These are phyloP conservation scores for Hyparrhenia diplandra DNA, from an alignment of 176 grass and related monocot genomes.

Conservation along the genomic window DNA sequence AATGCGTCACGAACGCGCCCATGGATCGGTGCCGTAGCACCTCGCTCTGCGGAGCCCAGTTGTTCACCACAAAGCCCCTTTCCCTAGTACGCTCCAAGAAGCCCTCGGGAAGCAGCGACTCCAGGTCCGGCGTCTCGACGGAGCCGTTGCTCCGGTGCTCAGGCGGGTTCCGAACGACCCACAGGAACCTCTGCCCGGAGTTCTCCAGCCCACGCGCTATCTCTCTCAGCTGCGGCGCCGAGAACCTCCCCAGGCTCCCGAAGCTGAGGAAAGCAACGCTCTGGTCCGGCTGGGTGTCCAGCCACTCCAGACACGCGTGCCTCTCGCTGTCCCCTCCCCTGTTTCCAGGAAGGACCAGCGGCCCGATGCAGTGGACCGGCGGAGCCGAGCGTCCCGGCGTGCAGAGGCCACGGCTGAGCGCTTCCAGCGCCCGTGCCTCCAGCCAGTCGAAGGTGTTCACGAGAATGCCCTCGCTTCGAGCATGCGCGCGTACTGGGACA, in stretches of 20 bases:
- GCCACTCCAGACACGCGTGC: slow-evolving; percentile 53
- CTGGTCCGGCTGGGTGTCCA: slow-evolving; percentile 43
- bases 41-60: slow-evolving; percentile 73
- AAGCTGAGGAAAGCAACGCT: slow-evolving; percentile 88
- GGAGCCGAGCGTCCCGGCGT: background rate
- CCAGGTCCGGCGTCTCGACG: slow-evolving; percentile 2
- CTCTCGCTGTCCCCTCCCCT: slow-evolving; percentile 1
- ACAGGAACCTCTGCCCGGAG: slow-evolving; percentile 57
- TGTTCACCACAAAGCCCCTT: slow-evolving; percentile 40
- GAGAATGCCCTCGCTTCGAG: background rate
- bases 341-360: background rate
- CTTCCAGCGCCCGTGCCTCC: background rate
- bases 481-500: background rate
- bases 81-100: slow-evolving; percentile 59
- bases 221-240: slow-evolving; percentile 50
- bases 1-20: slow-evolving; percentile 62
- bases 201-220: slow-evolving; percentile 53
- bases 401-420: background rate
- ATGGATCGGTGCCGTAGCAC: slow-evolving; percentile 48
- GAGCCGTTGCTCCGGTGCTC: slow-evolving; percentile 8
- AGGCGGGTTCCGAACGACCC: slow-evolving; percentile 38
- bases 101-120: slow-evolving; percentile 40
- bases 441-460: background rate
- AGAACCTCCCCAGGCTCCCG: slow-evolving; percentile 56
- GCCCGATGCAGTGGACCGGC: background rate